Base-by-base conservation (phyloP, 1,139 yeast species). In the Casaregolazyma lundiana region DNA sequence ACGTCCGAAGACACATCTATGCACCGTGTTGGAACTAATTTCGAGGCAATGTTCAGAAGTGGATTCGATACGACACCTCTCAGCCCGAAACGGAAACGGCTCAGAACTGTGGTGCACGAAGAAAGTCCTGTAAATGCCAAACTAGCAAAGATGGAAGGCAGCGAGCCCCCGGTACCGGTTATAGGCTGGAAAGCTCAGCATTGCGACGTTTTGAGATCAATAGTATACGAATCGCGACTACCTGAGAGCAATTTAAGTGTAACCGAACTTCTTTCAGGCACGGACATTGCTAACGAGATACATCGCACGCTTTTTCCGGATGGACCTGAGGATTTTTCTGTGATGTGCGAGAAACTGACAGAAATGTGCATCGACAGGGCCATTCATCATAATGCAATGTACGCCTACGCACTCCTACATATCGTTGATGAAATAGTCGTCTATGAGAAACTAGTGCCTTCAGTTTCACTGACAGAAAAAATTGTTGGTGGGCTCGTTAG, bases 11-110 rank as follows among this genome's bases (percentile, higher is more conserved):
- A 26, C 13, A 26, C 32, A 2, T 26, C 32, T 26, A 26, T 26
- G 32, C 32, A 34, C 4, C 22, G 24, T 7, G 16, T 30, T 8
- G 36, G 35, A 45, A 34, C 43, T 50, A 51, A 55, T 24, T 47
- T 58, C 6, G 60, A 53, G 37, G 61, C 61, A 4, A 55, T 58
- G 43, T 54, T 57, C 43, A 41, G 57, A 42, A 62, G 59, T 30
- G 62, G 62, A 26, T 59, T 59, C 38, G 59, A 54, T 30, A 38
- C 38, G 16, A 46, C 38, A 8, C 35, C 32, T 13, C 20, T 35
- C 6, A 35, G 34, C 17, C 43, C 47, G 2, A 35, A 36, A 38
- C 19, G 37, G 11, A 43, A 43, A 22, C 38, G 38, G 38, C 38
- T 43, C 24, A 32, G 32, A 22, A 30, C 46, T 4, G 24, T 37